Evolutionary conservation across 208 protist species (phyloP).

Genomic region (Crithidia thermophila): DNA sequence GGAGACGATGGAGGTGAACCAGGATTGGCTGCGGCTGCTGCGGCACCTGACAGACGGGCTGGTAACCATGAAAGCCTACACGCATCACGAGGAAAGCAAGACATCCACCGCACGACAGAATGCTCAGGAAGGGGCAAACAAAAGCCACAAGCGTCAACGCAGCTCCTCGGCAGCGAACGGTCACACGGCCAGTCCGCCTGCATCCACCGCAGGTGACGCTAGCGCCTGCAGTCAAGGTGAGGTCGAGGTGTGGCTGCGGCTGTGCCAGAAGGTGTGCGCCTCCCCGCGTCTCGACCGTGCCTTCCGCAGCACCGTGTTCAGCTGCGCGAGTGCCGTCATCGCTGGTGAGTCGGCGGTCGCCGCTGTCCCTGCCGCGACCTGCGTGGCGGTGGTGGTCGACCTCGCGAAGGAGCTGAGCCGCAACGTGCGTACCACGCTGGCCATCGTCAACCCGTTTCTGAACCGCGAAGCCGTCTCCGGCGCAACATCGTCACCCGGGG

Average conservation of each 20-base stretch:
- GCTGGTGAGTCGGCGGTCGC: background rate
- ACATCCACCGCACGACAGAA: no score
- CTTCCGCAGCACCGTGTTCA: conserved; percentile 32
- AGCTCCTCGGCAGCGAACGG: background rate
- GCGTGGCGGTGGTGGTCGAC: conserved; percentile 7
- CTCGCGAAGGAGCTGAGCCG: conserved; percentile 32
- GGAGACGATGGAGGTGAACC: conserved; percentile 57
- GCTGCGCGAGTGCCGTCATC: conserved; percentile 30
- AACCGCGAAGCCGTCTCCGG: conserved; percentile 1
- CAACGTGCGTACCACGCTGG: conserved; percentile 25
- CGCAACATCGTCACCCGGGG: background rate
- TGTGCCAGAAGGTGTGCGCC: conserved; percentile 29
- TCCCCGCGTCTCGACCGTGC: conserved; percentile 21
- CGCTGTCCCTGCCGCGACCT: background rate
- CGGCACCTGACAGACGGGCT: conserved; percentile 62
- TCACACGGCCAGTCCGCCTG: background rate
- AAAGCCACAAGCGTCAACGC: conserved; percentile 13
- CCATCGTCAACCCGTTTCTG: conserved; percentile 36
- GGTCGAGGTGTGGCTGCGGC: conserved; percentile 11
- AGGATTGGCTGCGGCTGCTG: conserved; percentile 83
- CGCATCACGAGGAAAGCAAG: background rate
- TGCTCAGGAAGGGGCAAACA: no score
- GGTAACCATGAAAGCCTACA: conserved; percentile 59
- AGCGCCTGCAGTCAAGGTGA: background rate
- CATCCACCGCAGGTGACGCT: background rate